Evolutionary conservation across 768 basidiomycete genomes (phyloP), one percentile per base, ranked within the genome.

Genomic region (Pleurotus djamor): DNA sequence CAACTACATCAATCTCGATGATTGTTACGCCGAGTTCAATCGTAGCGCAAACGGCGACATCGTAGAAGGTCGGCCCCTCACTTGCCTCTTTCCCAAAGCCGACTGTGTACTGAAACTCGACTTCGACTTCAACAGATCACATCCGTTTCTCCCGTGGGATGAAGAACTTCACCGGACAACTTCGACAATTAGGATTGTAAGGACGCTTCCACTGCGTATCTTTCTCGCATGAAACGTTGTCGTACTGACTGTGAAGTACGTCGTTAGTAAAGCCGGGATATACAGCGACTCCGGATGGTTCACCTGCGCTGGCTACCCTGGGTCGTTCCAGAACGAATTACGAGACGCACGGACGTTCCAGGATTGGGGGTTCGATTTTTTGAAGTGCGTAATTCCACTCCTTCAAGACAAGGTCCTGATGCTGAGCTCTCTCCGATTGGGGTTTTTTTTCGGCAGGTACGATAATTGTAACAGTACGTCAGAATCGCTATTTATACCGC

Each of bases 231-330:
- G 21, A 28, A 28, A 28, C 50, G n/a, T 21, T 36, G 12, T 50
- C 79, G 78, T 45, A 73, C 77, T 72, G 70, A 77, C 7, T 77
- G 78, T 32, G 79, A 79, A 21, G 79, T 78, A 58, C 58, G 76
- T 67, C 37, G 7, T 28, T 32, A 41, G 41, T 50, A 8, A 32
- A 13, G 33, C 50, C 17, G 21, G 21, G 21, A 28, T 28, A 28
- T 82, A 82, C 65, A 78, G 83, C 59, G 84, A 86, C 60, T 76
- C 86, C 4, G 87, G 87, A 16, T 87, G 85, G 85, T 83, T 78
- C 63, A 88, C 87, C n/a, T 88, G 87, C 59, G 80, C 79, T 10
- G 72, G 83, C 6, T 88, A 85, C 65, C 87, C 87, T 47, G 87
- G 86, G 16, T 87, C 85, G 1, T 87, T 77, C 71, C 71, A 75